Evolutionary conservation across 1,284 basidiomycete genomes (phyloP), one percentile per base, ranked within the genome.

Genomic region (Boletellus deceptivus): DNA sequence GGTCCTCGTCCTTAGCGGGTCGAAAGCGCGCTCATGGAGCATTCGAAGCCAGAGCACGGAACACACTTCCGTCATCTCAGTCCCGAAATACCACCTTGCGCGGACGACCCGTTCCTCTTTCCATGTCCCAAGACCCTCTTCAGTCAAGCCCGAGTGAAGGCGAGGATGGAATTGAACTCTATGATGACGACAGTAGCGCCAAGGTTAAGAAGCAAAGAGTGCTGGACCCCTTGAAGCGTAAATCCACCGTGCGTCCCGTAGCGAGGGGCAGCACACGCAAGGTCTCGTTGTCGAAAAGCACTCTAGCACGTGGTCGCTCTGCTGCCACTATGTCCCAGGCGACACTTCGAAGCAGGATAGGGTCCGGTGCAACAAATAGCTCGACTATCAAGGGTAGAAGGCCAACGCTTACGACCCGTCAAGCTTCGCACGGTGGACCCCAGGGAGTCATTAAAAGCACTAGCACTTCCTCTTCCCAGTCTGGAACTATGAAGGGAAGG

Each of bases 1-100:
- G 61, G 25, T 65, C 69, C 8, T 65, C 65, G 10, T 69, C 72
- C 40, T 49, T 70, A 29, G 65, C 64, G 41, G 69, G 72, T 22
- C 65, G 57, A 49, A 75, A 74, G 46, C 71, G 71, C 6, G 49
- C 66, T 34, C 60, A 52, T 44, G 43, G 50, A 6, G 31, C 41
- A 14, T 51, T 50, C 33, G 55, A 52, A 48, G 46, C 47, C 42
- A 57, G 48, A 10, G 31, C 31, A 24, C 38, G 35, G 13, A 49
- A 29, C 31, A 16, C 43, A 3, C 9, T 48, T 20, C 43, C 38
- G 5, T 24, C 27, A 25, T 27, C 64, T 27, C 51, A 60, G 20
- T 55, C 53, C 22, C 55, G 51, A 48, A 51, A 61, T 40, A 50
- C 66, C 27, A 71, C 65, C 9, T 46, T 67, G 24, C 60, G 68